A percentile compares a stretch with the other conserved stretches of the same genome.
Conservation (phyloP, 2,329 filamentous ascomycete species). For the Huntiella bhutanensis region DNA sequence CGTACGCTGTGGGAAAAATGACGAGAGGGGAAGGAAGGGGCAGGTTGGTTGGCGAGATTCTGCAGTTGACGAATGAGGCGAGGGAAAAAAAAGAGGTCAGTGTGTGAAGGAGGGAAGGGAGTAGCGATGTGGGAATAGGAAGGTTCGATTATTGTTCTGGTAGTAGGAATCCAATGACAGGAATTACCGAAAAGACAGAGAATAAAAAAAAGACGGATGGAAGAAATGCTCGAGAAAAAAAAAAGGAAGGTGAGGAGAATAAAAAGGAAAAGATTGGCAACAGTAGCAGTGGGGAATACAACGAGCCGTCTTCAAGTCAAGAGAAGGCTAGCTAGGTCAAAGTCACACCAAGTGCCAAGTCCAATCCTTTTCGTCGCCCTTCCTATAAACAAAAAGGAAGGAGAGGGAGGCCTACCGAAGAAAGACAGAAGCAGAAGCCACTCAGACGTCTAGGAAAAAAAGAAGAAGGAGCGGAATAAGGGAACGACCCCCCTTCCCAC, state of each 20-base stretch:
- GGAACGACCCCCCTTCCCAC: too few species aligned
- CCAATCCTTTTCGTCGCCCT: too few species aligned
- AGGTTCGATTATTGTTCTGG: neutral
- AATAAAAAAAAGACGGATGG: neutral
- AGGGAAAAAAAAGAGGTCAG: neutral
- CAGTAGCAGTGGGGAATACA: neutral
- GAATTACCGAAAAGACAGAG: neutral
- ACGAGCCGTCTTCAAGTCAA: too few species aligned
- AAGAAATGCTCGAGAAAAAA: neutral
- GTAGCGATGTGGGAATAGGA: neutral
- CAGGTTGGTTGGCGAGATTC: neutral
- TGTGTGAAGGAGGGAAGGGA: neutral
- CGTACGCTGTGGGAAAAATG: too few species aligned
- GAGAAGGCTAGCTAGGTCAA: too few species aligned
- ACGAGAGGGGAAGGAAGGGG: neutral
- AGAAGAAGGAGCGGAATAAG: slow-evolving; percentile 11
- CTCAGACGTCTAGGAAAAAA: slow-evolving; percentile 10
- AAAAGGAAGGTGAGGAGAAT: neutral
- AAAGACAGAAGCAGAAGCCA: neutral
- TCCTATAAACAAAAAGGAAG: neutral
- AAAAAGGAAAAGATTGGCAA: neutral
- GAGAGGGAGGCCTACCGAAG: neutral
- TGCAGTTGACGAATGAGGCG: slow-evolving; percentile 2
- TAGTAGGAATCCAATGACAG: slow-evolving; percentile 1
- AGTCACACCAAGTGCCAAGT: too few species aligned